Evolutionary conservation across 257 asterid genomes (phyloP), one percentile per base, ranked within the genome.

Genomic region (Perilla frutescens): DNA sequence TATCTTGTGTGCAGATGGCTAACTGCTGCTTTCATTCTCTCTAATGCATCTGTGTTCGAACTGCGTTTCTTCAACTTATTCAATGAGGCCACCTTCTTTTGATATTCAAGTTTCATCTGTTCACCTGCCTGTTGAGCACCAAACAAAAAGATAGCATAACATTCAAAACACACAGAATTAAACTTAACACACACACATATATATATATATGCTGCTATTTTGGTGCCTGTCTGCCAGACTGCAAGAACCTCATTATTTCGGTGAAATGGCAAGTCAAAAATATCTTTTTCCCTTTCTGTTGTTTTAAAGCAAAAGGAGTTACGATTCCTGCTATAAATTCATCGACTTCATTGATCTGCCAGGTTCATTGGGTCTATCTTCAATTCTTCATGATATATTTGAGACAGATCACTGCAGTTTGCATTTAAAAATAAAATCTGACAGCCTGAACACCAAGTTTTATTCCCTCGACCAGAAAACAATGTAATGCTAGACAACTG

Each of bases 1-100:
- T 92, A 95, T 82, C 99, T 87, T 7, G 98, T 95, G 78, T 95
- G 99, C 83, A 92, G 80, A 79, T 92, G 99, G 85, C 99, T 95
- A 15, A 95, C 99, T 45, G 97, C 76, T 54, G 99, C 97, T 84
- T 95, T 95, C 96, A 84, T 91, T 81, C 89, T 89, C 84, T 95
- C 98, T 68, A 92, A 66, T 37, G 87, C 82, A 43, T 89, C 99
- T 1, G 90, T 85, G 75, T 89, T 87, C 44, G 96, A 81, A 65
- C 87, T 89, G 7, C 91, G 94, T 55, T 82, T 90, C 95, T 89
- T 95, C 76, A 95, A 76, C 85, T 90, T 95, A 82, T 87, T 95
- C 82, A 95, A 76, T 3, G 88, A 83, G 39, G 84, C 76, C 8
- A 95, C 98, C 82, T 95, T 95, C 66, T 81, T 89, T 47, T 90